Evolutionary conservation across 495 filamentous ascomycete genomes (phyloP).

Genomic region (Neurospora sp.): DNA sequence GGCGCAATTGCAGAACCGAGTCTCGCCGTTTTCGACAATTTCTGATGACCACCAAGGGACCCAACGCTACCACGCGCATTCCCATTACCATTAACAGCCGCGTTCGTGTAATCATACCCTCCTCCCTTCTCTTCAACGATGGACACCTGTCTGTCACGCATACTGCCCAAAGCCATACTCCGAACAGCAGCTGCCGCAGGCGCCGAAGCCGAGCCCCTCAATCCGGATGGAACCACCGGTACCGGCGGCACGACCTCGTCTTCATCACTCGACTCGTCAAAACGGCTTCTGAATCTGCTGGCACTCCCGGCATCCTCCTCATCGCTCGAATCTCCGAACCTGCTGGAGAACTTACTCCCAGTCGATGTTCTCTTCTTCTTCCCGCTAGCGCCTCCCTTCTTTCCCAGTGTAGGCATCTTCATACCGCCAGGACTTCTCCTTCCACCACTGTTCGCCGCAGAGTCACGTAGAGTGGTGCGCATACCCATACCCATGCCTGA

Average conservation of each 20-base stretch:
- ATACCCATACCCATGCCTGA: conserved; percentile 14
- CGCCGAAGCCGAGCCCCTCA: neutral
- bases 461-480: conserved; percentile 22
- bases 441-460: neutral
- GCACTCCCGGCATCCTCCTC: conserved; percentile 48
- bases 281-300: conserved; percentile 55
- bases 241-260: conserved; percentile 30
- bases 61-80: neutral
- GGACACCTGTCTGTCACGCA: neutral
- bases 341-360: conserved; percentile 28
- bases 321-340: conserved; percentile 58
- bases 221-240: neutral
- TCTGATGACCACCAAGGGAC: neutral
- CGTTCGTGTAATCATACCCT: neutral
- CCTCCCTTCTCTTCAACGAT: neutral
- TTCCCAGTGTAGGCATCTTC: conserved; percentile 26
- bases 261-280: conserved; percentile 76
- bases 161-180: neutral
- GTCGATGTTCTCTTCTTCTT: conserved; percentile 3
- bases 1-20: neutral
- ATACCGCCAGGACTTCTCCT: conserved; percentile 16
- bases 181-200: neutral
- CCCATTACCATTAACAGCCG: neutral
- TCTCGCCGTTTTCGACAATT: neutral
- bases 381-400: conserved; percentile 12